These are phyloP conservation scores for Extremus antarcticus DNA, from an alignment of 495 filamentous ascomycete genomes.

Conservation along the genomic window DNA sequence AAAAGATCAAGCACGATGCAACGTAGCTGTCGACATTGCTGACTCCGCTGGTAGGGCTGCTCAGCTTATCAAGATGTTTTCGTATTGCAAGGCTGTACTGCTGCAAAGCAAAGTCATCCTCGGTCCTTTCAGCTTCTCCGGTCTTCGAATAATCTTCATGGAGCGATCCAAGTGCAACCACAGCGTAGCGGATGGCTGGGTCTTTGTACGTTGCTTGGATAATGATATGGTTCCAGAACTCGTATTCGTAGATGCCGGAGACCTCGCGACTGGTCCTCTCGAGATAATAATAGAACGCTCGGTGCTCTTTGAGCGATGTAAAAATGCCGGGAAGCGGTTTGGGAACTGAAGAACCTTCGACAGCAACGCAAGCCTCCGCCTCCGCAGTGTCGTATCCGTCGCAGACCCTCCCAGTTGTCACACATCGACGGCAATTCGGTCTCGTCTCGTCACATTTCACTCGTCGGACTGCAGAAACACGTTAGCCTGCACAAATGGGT, in stretches of 20 bases:
- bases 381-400: constrained; percentile 1
- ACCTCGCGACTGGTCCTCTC: constrained; percentile 2
- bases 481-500: neutral
- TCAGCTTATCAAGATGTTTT: neutral
- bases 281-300: constrained; percentile 1
- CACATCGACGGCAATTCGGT: constrained; percentile 1
- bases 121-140: neutral
- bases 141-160: constrained; percentile 4
- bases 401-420: constrained; percentile 3
- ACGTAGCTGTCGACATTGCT: constrained; percentile 1
- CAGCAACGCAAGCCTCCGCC: too few species aligned
- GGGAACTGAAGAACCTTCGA: too few species aligned
- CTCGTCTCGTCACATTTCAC: constrained; percentile 10
- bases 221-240: constrained; percentile 1
- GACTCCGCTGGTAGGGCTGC: neutral
- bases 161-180: constrained; percentile 5
- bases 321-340: neutral
- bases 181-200: neutral
- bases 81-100: constrained; percentile 7
- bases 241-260: neutral
- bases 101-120: constrained; percentile 6
- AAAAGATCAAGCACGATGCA: constrained; percentile 4
- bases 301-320: neutral
- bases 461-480: neutral
- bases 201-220: constrained; percentile 2